phyloP scores from a whole-genome alignment of 2,329 filamentous ascomycete species.

The Aspergillus jensenii region DNA sequence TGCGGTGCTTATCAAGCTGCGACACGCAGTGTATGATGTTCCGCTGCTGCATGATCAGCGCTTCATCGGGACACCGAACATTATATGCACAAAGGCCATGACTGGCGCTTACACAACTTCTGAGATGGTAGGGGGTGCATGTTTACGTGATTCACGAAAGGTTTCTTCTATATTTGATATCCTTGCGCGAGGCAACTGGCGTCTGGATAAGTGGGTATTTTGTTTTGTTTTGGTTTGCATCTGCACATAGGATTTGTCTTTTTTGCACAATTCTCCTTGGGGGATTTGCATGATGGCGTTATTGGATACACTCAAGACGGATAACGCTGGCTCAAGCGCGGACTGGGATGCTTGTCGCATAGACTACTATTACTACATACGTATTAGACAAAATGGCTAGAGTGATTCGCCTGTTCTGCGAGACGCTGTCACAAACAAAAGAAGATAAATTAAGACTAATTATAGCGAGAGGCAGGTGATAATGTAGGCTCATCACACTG shows the following conservation, averaged over 20 bases:
- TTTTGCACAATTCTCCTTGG: background rate
- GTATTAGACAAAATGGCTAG: constrained; percentile 1
- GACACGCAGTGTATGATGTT: background rate
- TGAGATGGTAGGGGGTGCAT: constrained; percentile 6
- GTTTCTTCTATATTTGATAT: constrained; percentile 7
- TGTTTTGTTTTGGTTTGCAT: constrained; percentile 3
- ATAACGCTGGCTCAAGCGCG: background rate
- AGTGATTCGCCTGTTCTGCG: background rate
- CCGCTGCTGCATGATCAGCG: constrained; percentile 2
- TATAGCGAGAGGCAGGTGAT: constrained; percentile 3
- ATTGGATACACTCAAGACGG: constrained; percentile 4
- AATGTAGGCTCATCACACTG: background rate
- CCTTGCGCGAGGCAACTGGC: background rate
- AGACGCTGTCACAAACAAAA: background rate
- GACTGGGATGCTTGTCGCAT: background rate
- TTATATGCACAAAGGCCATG: background rate
- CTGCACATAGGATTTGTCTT: background rate
- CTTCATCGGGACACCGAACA: background rate
- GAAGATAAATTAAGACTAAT: background rate
- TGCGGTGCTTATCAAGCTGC: background rate
- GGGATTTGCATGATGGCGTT: constrained; percentile 5
- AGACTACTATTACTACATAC: background rate
- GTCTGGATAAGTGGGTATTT: background rate
- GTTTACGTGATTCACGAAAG: constrained; percentile 6
- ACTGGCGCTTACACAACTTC: background rate